Conservation (phyloP, 2,329 filamentous ascomycete species). For the Pseudogymnoascus sp. region DNA sequence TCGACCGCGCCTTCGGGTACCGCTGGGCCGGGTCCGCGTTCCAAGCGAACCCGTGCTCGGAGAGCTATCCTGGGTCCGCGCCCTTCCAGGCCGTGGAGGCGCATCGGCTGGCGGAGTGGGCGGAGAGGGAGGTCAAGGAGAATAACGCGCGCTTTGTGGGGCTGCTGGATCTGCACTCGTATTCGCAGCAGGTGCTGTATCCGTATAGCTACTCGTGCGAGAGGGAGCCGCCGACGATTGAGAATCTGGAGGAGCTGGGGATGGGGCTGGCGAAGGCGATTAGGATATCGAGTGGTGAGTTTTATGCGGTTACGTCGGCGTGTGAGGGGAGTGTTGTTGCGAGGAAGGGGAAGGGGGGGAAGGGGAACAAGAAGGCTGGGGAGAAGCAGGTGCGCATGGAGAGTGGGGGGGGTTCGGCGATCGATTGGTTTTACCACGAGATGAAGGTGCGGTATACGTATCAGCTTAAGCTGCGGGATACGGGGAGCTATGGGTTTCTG, state of each 20-base stretch:
- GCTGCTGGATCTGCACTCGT: constrained; percentile 85
- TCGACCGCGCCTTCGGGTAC: constrained; percentile 80
- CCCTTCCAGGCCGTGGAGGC: constrained; percentile 82
- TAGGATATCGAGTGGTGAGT: constrained; percentile 65
- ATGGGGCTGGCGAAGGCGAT: constrained; percentile 85
- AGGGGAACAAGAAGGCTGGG: constrained; percentile 19
- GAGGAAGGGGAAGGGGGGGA: constrained; percentile 24
- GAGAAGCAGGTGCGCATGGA: constrained; percentile 49
- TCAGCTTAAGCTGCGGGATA: constrained; percentile 89
- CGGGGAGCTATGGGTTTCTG: constrained; percentile 88
- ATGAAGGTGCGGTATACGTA: constrained; percentile 76
- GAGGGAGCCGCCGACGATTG: constrained; percentile 69
- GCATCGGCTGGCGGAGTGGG: constrained; percentile 69
- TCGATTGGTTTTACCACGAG: constrained; percentile 95
- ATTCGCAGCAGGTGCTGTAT: constrained; percentile 89
- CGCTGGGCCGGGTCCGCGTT: constrained; percentile 66
- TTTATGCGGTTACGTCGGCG: constrained; percentile 71
- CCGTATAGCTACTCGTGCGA: constrained; percentile 83
- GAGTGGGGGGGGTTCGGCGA: constrained; percentile 70
- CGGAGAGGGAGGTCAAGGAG: constrained; percentile 63
- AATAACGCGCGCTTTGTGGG: constrained; percentile 71
- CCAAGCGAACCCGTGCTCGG: constrained; percentile 75
- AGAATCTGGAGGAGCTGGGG: constrained; percentile 86
- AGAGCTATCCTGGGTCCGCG: constrained; percentile 74
- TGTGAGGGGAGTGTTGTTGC: constrained; percentile 66